Conservation (phyloP, 2,329 filamentous ascomycete species). For the Microcera coccophila region DNA sequence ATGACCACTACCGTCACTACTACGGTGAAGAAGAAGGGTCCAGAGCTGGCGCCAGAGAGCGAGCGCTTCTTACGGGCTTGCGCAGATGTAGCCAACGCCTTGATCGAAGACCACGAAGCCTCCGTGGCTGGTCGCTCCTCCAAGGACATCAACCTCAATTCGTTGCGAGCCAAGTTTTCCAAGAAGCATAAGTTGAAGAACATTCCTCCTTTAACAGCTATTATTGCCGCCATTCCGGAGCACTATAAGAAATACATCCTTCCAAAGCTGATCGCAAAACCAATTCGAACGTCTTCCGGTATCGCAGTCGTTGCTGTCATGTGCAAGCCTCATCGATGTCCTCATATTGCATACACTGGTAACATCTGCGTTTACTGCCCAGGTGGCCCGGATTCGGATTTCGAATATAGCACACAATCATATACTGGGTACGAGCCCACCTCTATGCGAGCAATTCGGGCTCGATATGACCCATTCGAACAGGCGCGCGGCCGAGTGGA, state of each 20-base stretch:
- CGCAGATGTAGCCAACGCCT: conserved; percentile 86
- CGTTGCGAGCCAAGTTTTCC: conserved; percentile 76
- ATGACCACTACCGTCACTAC: conserved; percentile 60
- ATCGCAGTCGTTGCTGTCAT: conserved; percentile 98
- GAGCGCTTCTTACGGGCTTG: conserved; percentile 92
- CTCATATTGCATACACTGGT: conserved; percentile 96
- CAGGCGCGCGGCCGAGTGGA: conserved; percentile 94
- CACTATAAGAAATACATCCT: conserved; percentile 99
- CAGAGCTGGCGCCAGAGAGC: conserved; percentile 82
- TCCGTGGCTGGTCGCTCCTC: conserved; percentile 69
- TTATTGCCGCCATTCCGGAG: conserved; percentile 97
- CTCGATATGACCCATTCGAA: conserved; percentile 95
- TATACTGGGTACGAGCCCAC: conserved; percentile 99
- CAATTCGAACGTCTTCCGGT: conserved; percentile 90
- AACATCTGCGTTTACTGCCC: conserved; percentile 99
- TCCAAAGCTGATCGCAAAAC: conserved; percentile 93
- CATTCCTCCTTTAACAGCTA: conserved; percentile 89
- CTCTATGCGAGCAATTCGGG: conserved; percentile 95
- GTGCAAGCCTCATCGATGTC: conserved; percentile 98
- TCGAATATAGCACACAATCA: conserved; percentile 98
- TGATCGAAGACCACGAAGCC: conserved; percentile 92
- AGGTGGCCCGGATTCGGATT: conserved; percentile 94
- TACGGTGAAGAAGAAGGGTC: conserved; percentile 64
- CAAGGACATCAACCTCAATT: conserved; percentile 90
- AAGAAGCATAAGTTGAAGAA: conserved; percentile 89